Conservation (phyloP, 116 monocot genomes). For the Iris pallida region DNA sequence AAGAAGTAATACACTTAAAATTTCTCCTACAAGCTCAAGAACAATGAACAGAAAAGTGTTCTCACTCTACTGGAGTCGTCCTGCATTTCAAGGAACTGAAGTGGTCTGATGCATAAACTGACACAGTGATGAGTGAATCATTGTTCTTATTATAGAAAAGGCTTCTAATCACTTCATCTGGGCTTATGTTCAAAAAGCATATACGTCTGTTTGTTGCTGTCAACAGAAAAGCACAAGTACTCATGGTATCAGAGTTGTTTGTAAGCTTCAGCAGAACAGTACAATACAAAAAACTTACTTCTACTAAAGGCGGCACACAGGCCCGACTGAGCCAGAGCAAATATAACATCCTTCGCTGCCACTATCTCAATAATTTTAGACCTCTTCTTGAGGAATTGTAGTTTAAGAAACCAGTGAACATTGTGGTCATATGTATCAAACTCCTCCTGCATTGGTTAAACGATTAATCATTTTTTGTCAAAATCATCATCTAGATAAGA, state of each 20-base stretch:
- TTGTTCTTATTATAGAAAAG: slow-evolving; percentile 99
- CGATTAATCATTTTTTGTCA: neutral
- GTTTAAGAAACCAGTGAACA: slow-evolving; percentile 61
- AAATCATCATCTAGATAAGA: neutral
- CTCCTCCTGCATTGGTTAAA: slow-evolving; percentile 59
- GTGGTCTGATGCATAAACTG: slow-evolving; percentile 93
- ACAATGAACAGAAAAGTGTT: slow-evolving; percentile 2
- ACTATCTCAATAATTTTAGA: slow-evolving; percentile 94
- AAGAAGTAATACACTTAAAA: neutral
- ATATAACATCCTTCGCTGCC: slow-evolving; percentile 91
- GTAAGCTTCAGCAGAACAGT: slow-evolving; percentile 3
- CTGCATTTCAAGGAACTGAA: slow-evolving; percentile 91
- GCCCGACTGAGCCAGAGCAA: slow-evolving; percentile 94
- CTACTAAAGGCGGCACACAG: slow-evolving; percentile 92
- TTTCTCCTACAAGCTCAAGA: neutral
- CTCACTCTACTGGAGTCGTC: slow-evolving; percentile 91
- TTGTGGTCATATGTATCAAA: slow-evolving; percentile 90
- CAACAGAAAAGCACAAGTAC: slow-evolving; percentile 12
- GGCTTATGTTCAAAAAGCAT: slow-evolving; percentile 91
- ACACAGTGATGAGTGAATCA: slow-evolving; percentile 97
- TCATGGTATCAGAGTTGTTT: slow-evolving; percentile 4
- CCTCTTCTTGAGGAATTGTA: slow-evolving; percentile 84
- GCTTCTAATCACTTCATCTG: slow-evolving; percentile 97
- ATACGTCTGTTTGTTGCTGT: slow-evolving; percentile 82
- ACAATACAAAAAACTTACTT: slow-evolving; percentile 35